Conservation (phyloP, 129 eudicot genomes). For the Oenanthe sinensis region DNA sequence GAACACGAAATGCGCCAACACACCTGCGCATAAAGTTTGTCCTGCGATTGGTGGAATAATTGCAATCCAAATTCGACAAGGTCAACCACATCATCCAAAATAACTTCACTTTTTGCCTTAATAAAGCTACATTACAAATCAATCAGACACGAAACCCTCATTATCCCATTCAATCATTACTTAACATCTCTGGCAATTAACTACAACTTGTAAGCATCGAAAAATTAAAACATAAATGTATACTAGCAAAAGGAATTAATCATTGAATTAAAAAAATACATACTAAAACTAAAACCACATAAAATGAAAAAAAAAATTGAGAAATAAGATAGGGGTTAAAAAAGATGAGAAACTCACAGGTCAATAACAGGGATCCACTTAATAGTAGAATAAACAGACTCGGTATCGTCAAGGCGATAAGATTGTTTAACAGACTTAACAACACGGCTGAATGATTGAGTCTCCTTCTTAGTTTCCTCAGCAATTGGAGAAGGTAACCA, state of each 20-base stretch:
- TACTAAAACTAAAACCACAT: not conserved
- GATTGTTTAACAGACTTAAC: constrained; percentile 60
- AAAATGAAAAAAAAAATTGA: not conserved
- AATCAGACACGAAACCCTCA: constrained; percentile 5
- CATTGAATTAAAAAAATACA: not conserved
- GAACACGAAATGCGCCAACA: not conserved
- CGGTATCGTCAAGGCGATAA: constrained; percentile 52
- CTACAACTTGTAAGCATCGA: not conserved
- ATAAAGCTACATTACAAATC: constrained; percentile 46
- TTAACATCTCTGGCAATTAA: not conserved
- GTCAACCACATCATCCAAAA: constrained; percentile 63
- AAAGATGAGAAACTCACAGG: constrained; percentile 40
- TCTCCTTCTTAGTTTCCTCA: constrained; percentile 71
- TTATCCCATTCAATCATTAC: not conserved
- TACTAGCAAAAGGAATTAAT: not conserved
- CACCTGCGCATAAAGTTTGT: constrained; percentile 88
- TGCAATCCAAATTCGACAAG: constrained; percentile 59
- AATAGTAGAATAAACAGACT: constrained; percentile 85
- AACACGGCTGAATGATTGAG: constrained; percentile 59
- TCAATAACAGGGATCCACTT: constrained; percentile 89
- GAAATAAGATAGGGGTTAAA: not conserved
- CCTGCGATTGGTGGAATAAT: constrained; percentile 58
- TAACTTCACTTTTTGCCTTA: constrained; percentile 88
- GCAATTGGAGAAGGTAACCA: constrained; percentile 97
- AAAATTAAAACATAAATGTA: not conserved